Evolutionary conservation across 2,329 filamentous ascomycete species (phyloP).

Genomic region (Aspergillus sp.): DNA sequence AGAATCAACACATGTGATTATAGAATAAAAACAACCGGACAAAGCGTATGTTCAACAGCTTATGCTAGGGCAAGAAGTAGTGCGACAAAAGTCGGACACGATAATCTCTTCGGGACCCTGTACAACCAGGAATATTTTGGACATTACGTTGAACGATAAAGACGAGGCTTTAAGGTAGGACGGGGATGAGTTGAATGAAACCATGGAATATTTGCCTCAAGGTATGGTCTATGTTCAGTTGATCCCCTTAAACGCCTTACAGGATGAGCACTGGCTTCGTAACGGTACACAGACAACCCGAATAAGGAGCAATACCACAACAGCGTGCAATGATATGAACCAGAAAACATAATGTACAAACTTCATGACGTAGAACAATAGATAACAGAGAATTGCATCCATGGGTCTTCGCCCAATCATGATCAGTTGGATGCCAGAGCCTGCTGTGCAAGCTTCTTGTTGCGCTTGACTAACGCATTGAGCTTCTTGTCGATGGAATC

Average conservation of each 20-base stretch:
- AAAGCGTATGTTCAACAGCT: too few relatives aligned
- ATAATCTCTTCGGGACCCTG: too few relatives aligned
- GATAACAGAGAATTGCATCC: background rate
- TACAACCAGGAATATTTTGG: too few relatives aligned
- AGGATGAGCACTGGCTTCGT: background rate
- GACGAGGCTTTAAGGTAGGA: background rate
- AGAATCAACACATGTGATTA: too few relatives aligned
- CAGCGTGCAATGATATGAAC: background rate
- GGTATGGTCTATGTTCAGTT: background rate
- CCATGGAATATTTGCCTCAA: background rate
- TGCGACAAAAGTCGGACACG: too few relatives aligned
- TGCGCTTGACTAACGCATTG: slow-evolving; percentile 40
- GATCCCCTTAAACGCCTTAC: background rate
- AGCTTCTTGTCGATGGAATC: slow-evolving; percentile 48
- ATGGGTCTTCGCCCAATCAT: background rate
- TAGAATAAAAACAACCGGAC: too few relatives aligned
- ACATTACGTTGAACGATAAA: too few relatives aligned
- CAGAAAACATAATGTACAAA: background rate
- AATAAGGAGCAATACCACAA: background rate
- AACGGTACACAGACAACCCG: background rate
- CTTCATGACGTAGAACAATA: background rate
- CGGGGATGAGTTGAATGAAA: background rate
- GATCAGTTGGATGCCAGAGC: slow-evolving; percentile 31
- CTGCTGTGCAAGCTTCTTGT: slow-evolving; percentile 45
- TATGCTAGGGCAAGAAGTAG: too few relatives aligned